Evolutionary conservation across 768 basidiomycete genomes (phyloP), one percentile per base, ranked within the genome.

Genomic region (Leccinum sublutescens): DNA sequence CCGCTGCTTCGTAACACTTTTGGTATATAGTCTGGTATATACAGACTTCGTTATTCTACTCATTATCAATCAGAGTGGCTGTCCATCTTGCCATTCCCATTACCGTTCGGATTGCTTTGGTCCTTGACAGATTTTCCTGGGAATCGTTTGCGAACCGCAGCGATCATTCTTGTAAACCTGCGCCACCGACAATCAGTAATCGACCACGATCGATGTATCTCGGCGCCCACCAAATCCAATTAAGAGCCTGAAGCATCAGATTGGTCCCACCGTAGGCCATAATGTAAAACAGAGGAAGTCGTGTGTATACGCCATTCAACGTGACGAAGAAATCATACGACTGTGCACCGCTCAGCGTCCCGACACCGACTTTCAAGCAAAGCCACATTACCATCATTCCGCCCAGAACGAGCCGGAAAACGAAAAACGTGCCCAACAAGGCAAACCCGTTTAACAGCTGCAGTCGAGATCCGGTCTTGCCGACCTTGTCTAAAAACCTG

Each of bases 401-500:
- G 25, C 93, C 93, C 68, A 86, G 92, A 2, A 91, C 68, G 12
- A 95, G 76, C 23, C 93, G 79, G 14, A 87, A 82, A 47, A 78
- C 74, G 70, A 89, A 86, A 77, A 95, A 96, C 5, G 85, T 78
- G 31, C 72, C 60, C 40, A 93, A 76, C 38, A 96, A 80, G 58
- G 82, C 70, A 50, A 86, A 58, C 14, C 91, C 92, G 66, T 95
- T 95, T 52, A 88, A 66, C 23, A 89, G 74, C 68, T 93, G 91
- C 31, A 86, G 67, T 2, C 66, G 82, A 27, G 82, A 80, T 15
- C 91, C 91, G 0, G 89, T 91, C 54, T 79, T 84, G 50, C 84
- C 82, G 15, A 80, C 86, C 71, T 93, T 92, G 71, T 93, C 91
- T 61, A 93, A 69, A 72, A 87, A 87, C 85, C 88, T 89, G 53